A percentile compares a stretch with the other conserved stretches of the same genome.
These are phyloP conservation scores for Septoria petroselini DNA, from an alignment of 2,329 filamentous ascomycete genomes.

Conservation along the genomic window DNA sequence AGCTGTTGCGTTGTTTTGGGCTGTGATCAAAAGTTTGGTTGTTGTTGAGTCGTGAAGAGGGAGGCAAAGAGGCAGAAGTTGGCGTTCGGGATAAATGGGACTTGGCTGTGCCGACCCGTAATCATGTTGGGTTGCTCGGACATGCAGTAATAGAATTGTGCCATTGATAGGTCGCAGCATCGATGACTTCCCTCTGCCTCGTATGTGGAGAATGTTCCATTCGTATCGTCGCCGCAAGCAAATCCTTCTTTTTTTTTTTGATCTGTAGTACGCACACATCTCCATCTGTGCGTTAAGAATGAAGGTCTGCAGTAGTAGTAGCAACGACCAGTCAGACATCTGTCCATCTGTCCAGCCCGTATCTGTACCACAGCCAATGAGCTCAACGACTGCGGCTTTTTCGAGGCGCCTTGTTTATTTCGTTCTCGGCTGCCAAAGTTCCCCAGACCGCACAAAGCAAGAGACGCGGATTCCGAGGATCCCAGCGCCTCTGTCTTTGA, in stretches of 20 bases:
- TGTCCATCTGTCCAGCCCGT: constrained; percentile 66
- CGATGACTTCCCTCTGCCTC: too few species aligned
- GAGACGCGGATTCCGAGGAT: constrained; percentile 43
- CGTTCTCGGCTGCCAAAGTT: constrained; percentile 32
- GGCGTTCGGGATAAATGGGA: background rate
- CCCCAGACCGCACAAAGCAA: constrained; percentile 4
- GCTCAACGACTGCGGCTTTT: constrained; percentile 63
- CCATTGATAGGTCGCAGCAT: too few species aligned
- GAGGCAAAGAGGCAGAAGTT: too few species aligned
- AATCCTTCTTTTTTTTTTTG: background rate
- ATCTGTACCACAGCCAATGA: constrained; percentile 63
- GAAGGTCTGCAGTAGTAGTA: constrained; percentile 8
- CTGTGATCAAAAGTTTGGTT: too few species aligned
- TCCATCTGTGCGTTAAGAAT: constrained; percentile 10
- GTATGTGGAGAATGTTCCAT: too few species aligned
- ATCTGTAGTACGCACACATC: background rate
- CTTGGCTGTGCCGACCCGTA: background rate
- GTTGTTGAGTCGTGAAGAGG: too few species aligned
- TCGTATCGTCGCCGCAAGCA: too few species aligned
- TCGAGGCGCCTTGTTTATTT: constrained; percentile 46
- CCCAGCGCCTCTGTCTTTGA: constrained; percentile 29
- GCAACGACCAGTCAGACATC: too few species aligned
- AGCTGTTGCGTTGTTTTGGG: too few species aligned
- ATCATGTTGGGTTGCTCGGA: background rate
- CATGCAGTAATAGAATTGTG: too few species aligned